Evolutionary conservation across 1,139 yeast species (phyloP).

Genomic region (Yamadazyma oceani): DNA sequence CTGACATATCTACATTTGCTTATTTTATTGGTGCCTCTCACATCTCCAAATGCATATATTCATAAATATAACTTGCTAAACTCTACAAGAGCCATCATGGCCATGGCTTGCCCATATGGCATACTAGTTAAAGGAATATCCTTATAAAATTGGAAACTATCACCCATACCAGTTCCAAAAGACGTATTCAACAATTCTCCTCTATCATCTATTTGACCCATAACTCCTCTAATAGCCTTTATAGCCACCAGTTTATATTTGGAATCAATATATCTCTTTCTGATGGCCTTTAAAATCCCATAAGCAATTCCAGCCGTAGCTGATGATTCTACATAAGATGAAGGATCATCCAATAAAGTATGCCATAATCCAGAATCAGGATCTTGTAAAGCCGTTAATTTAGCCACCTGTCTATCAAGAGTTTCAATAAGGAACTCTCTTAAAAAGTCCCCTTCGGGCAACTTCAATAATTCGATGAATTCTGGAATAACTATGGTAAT

Average conservation of each 20-base stretch:
- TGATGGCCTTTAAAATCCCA: constrained; percentile 28
- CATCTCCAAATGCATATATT: no score
- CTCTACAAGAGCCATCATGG: constrained; percentile 34
- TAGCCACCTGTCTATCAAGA: constrained; percentile 26
- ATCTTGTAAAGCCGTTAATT: constrained; percentile 25
- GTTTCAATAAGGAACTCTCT: constrained; percentile 26
- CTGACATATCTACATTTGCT: no score
- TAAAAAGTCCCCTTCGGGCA: constrained; percentile 24
- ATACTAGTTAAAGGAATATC: constrained; percentile 32
- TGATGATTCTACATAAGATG: constrained; percentile 30
- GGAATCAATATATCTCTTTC: constrained; percentile 22
- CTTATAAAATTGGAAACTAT: constrained; percentile 27
- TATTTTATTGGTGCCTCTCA: no score
- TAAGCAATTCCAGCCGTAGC: constrained; percentile 38
- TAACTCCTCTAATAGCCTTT: constrained; percentile 28
- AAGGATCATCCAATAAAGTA: constrained; percentile 29
- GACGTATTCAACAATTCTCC: constrained; percentile 34
- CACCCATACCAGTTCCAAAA: constrained; percentile 37
- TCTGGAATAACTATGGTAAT: constrained; percentile 37
- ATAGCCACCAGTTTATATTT: constrained; percentile 22
- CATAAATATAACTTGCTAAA: constrained; percentile 21
- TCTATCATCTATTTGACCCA: constrained; percentile 22
- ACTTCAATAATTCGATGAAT: constrained; percentile 27
- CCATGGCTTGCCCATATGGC: constrained; percentile 41
- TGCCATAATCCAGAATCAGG: constrained; percentile 28